Conservation (phyloP, 2,329 filamentous ascomycete genomes). For the Thyridium curvatum region DNA sequence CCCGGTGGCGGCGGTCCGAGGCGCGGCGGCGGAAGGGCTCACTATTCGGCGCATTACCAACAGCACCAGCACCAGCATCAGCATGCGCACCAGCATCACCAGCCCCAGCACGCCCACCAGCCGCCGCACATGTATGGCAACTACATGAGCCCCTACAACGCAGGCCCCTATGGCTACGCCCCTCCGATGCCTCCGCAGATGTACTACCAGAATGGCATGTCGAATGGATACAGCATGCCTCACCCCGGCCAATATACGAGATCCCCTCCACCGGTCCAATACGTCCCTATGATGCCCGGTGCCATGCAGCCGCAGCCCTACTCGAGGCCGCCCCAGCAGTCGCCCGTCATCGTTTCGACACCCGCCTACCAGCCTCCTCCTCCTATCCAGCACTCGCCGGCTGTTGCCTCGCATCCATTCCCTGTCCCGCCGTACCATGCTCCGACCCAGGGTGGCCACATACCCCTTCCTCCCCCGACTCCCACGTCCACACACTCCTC, state of each 20-base stretch:
- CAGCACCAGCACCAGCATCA: slow-evolving; percentile 21
- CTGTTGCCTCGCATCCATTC: slow-evolving; percentile 27
- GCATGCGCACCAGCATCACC: slow-evolving; percentile 25
- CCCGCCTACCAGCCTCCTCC: slow-evolving; percentile 42
- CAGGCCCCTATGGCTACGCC: slow-evolving; percentile 38
- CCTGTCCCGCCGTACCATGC: no score
- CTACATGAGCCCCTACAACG: slow-evolving; percentile 45
- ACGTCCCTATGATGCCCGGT: slow-evolving; percentile 43
- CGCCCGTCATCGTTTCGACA: slow-evolving; percentile 43
- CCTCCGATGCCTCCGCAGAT: slow-evolving; percentile 51
- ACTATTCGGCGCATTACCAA: slow-evolving; percentile 23
- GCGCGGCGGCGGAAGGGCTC: slow-evolving; percentile 24
- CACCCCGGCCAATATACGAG: slow-evolving; percentile 41
- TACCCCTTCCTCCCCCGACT: slow-evolving; percentile 39
- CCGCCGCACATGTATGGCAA: slow-evolving; percentile 39
- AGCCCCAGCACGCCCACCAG: slow-evolving; percentile 35
- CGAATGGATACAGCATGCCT: slow-evolving; percentile 37
- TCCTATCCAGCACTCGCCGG: slow-evolving; percentile 33
- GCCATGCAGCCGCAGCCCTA: slow-evolving; percentile 36
- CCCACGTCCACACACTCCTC: slow-evolving; percentile 48
- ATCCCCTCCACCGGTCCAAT: slow-evolving; percentile 47
- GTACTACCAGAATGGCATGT: slow-evolving; percentile 46
- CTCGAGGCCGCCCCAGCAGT: slow-evolving; percentile 40
- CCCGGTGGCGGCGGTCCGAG: slow-evolving; percentile 23
- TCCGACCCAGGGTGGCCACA: slow-evolving; percentile 21